Conservation (phyloP, 1,284 basidiomycete genomes). For the Ceraceosorus guamensis region DNA sequence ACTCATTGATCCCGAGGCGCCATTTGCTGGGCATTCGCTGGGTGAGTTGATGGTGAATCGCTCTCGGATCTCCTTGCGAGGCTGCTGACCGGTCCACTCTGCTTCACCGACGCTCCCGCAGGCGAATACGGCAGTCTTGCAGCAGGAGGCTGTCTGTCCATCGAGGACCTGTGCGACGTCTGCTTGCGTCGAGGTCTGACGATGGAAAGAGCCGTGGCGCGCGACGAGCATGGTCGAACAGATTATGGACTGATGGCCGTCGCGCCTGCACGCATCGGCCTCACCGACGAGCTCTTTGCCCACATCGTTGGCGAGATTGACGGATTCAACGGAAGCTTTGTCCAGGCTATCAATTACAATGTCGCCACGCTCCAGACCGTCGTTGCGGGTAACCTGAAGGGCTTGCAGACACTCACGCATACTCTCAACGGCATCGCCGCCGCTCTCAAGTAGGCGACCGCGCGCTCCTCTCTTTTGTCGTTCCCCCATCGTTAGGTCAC, state of each 20-base stretch:
- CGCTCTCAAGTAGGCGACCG: too few relatives aligned
- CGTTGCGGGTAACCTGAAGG: slow-evolving; percentile 88
- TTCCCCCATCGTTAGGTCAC: too few relatives aligned
- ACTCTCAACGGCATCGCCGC: slow-evolving; percentile 76
- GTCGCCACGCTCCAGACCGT: slow-evolving; percentile 73
- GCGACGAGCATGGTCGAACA: slow-evolving; percentile 81
- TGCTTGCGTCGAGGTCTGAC: slow-evolving; percentile 99
- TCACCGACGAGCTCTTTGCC: slow-evolving; percentile 57
- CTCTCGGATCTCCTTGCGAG: too few relatives aligned
- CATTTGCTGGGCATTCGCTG: slow-evolving; percentile 94
- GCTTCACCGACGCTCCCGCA: too few relatives aligned
- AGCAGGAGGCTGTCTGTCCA: slow-evolving; percentile 87
- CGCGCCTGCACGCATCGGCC: slow-evolving; percentile 86
- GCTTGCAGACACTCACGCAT: slow-evolving; percentile 86
- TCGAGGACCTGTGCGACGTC: slow-evolving; percentile 92
- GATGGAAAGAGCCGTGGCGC: slow-evolving; percentile 61
- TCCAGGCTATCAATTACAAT: slow-evolving; percentile 53
- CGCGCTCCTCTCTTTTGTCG: too few relatives aligned
- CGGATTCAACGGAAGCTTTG: slow-evolving; percentile 5
- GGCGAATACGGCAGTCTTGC: slow-evolving; percentile 90
- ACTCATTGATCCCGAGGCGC: slow-evolving; percentile 75
- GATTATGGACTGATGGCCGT: slow-evolving; percentile 99
- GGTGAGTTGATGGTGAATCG: slow-evolving; percentile 51
- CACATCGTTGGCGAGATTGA: slow-evolving; percentile 86
- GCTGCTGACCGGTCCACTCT: too few relatives aligned